These are phyloP conservation scores for Cucurbita argyrosperma DNA, from an alignment of 306 rosid species.

Conservation along the genomic window DNA sequence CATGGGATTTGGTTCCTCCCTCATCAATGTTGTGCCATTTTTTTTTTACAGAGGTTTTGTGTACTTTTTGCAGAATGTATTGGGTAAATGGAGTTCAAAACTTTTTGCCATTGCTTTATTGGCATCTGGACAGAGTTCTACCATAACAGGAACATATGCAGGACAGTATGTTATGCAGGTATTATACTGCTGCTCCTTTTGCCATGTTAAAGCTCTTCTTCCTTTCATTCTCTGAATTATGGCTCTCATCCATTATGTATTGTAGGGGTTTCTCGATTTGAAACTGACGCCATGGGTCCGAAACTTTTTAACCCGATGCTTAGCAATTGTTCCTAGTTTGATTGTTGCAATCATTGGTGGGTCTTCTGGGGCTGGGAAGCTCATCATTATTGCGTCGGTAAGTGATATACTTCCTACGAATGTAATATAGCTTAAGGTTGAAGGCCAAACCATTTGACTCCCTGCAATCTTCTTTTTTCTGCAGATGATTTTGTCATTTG, in stretches of 20 bases:
- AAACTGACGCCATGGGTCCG: constrained; percentile 70
- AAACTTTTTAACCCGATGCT: constrained; percentile 66
- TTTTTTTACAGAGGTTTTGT: background rate
- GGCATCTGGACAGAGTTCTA: constrained; percentile 98
- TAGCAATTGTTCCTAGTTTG: constrained; percentile 91
- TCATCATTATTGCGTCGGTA: constrained; percentile 86
- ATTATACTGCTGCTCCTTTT: background rate
- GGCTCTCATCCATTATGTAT: background rate
- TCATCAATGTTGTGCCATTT: background rate
- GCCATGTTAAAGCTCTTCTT: background rate
- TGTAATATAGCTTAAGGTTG: background rate
- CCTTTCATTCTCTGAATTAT: background rate
- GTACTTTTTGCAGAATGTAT: constrained; percentile 47
- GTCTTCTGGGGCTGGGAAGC: constrained; percentile 83
- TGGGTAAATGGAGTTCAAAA: constrained; percentile 96
- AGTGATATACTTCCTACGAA: constrained; percentile 14
- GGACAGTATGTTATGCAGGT: constrained; percentile 99
- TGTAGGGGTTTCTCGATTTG: constrained; percentile 87
- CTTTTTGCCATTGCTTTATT: constrained; percentile 84
- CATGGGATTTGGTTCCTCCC: background rate
- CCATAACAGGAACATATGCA: constrained; percentile 96
- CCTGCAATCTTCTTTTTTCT: constrained; percentile 3
- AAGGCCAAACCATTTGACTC: background rate
- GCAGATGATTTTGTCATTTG: constrained; percentile 96
- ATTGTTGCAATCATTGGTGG: constrained; percentile 85